Evolutionary conservation across 495 filamentous ascomycete genomes (phyloP).

Genomic region (Rhypophila decipiens): DNA sequence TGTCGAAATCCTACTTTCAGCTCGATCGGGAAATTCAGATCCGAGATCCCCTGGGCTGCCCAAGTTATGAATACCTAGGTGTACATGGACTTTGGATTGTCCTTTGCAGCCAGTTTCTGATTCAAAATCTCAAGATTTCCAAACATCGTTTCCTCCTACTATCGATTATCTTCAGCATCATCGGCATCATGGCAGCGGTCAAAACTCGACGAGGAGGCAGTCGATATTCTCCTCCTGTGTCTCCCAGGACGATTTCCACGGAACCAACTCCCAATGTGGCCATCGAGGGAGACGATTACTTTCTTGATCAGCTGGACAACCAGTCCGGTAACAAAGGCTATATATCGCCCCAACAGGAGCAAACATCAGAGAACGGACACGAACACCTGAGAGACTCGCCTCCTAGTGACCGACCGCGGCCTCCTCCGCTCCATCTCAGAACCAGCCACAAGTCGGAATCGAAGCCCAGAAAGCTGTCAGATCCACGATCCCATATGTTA

Average conservation of each 20-base stretch:
- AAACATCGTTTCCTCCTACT: no score
- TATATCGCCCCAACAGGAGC: no score
- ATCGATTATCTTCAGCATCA: no score
- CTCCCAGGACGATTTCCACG: slow-evolving; percentile 1
- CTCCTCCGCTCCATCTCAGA: not conserved
- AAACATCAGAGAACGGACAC: no score
- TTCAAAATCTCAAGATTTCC: no score
- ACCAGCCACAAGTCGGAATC: not conserved
- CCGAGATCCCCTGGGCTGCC: no score
- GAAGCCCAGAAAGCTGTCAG: not conserved
- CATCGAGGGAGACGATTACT: not conserved
- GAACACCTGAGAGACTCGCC: no score
- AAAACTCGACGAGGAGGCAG: not conserved
- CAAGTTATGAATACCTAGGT: no score
- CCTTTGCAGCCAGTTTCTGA: no score
- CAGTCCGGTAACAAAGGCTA: no score
- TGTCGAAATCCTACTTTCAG: not conserved
- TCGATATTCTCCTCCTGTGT: not conserved
- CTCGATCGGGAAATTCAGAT: not conserved
- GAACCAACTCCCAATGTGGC: not conserved
- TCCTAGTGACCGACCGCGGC: not conserved
- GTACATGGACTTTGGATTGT: no score
- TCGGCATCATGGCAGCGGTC: not conserved
- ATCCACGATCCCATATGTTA: not conserved
- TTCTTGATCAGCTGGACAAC: no score